Conservation (phyloP, 1,284 basidiomycete species). For the Ganoderma sinense region DNA sequence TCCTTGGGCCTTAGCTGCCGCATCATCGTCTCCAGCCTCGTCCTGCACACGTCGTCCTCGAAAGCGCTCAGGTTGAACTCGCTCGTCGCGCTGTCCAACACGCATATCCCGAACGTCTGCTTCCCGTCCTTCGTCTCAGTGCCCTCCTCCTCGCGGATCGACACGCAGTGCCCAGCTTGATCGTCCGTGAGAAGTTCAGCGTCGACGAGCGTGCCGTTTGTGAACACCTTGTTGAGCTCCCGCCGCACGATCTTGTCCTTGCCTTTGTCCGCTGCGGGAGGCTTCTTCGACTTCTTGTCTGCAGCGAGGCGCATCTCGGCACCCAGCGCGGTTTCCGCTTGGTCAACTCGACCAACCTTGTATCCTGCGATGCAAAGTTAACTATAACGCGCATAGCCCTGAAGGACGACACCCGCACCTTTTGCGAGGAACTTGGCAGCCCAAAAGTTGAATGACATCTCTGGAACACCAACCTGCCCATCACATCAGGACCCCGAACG, state of each 20-base stretch:
- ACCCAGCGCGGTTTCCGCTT: constrained; percentile 92
- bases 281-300: constrained; percentile 66
- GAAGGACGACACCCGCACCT: constrained; percentile 48
- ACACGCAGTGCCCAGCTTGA: constrained; percentile 94
- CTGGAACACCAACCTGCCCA: constrained; percentile 91
- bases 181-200: constrained; percentile 90
- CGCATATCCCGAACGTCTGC: constrained; percentile 61
- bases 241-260: constrained; percentile 86
- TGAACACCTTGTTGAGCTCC: constrained; percentile 95
- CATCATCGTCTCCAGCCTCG: constrained; percentile 93
- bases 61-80: constrained; percentile 94
- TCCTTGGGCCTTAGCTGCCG: constrained; percentile 95
- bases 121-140: constrained; percentile 19
- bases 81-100: constrained; percentile 96
- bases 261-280: constrained; percentile 51
- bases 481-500: not conserved
- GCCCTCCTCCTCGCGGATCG: constrained; percentile 62
- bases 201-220: constrained; percentile 96
- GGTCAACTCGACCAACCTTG: constrained; percentile 97
- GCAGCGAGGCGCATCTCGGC: constrained; percentile 84
- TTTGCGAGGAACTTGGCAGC: constrained; percentile 87
- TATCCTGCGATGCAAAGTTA: constrained; percentile 62
- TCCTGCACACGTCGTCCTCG: constrained; percentile 92
- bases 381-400: not conserved
- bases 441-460: constrained; percentile 94